These are phyloP conservation scores for Yamadazyma ubonensis DNA, from an alignment of 805 yeast species.

Conservation along the genomic window DNA sequence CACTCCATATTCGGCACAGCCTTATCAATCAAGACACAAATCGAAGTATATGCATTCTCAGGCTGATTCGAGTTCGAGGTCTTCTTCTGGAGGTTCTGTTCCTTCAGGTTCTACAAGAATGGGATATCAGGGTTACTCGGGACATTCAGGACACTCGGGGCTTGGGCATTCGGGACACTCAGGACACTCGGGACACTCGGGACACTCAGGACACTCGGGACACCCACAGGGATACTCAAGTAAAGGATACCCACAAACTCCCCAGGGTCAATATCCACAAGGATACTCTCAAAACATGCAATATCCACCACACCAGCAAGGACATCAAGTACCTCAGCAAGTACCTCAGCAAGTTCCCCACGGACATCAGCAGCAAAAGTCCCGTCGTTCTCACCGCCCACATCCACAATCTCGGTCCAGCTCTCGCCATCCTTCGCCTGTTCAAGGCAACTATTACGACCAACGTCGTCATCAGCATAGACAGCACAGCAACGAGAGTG, in stretches of 20 bases:
- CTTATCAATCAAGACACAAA: background rate
- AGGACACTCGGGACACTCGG: no score
- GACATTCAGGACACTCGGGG: no score
- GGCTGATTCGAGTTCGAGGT: conserved; percentile 9
- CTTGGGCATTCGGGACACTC: no score
- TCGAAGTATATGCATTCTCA: background rate
- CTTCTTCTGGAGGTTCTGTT: conserved; percentile 14
- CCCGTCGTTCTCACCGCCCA: background rate
- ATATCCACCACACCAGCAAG: background rate
- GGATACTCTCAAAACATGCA: background rate
- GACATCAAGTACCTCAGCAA: background rate
- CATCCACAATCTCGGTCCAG: background rate
- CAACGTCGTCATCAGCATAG: no score
- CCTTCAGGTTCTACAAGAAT: no score
- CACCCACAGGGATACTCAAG: no score
- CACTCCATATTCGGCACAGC: background rate
- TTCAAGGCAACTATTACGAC: no score
- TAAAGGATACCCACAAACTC: no score
- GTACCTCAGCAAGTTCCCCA: background rate
- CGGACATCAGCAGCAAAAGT: background rate
- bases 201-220: no score
- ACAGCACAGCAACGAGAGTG: no score
- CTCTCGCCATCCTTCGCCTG: no score
- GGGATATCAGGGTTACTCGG: no score
- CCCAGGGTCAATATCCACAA: background rate